These are phyloP conservation scores for Brasenia schreberi DNA, from an alignment of 164 flowering plant species.

Conservation along the genomic window DNA sequence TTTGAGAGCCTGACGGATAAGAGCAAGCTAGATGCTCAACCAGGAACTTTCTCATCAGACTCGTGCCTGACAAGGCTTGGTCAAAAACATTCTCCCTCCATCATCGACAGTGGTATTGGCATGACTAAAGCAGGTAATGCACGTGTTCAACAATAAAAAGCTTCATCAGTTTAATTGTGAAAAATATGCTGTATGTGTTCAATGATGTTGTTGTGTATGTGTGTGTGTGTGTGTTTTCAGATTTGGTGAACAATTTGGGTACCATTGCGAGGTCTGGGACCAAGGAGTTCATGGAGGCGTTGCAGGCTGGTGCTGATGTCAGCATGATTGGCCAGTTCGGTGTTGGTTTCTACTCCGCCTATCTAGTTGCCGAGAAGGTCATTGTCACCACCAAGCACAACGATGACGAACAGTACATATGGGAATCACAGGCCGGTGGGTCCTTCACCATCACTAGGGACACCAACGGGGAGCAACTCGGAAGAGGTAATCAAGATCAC, in stretches of 20 bases:
- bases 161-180: not conserved
- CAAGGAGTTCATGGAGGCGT: conserved; percentile 53
- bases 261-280: conserved; percentile 58
- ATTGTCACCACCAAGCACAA: conserved; percentile 53
- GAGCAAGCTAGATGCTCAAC: too few relatives aligned
- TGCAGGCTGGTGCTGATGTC: conserved; percentile 44
- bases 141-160: too few relatives aligned
- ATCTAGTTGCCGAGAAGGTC: conserved; percentile 48
- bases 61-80: conserved; percentile 37
- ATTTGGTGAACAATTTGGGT: conserved; percentile 52
- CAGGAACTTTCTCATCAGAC: not conserved
- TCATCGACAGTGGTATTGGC: conserved; percentile 26
- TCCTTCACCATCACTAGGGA: conserved; percentile 42
- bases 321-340: conserved; percentile 59
- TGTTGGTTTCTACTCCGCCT: conserved; percentile 42
- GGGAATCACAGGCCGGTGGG: conserved; percentile 54
- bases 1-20: too few relatives aligned
- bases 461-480: conserved; percentile 27
- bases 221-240: conserved; percentile 7
- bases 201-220: too few relatives aligned
- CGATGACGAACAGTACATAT: conserved; percentile 45
- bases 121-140: conserved; percentile 8
- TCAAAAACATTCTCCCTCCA: too few relatives aligned
- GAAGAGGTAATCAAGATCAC: conserved; percentile 46
- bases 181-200: too few relatives aligned